phyloP scores from a whole-genome alignment of 202 grass and related monocot genomes.

The Miscanthus sacchariflorus region DNA sequence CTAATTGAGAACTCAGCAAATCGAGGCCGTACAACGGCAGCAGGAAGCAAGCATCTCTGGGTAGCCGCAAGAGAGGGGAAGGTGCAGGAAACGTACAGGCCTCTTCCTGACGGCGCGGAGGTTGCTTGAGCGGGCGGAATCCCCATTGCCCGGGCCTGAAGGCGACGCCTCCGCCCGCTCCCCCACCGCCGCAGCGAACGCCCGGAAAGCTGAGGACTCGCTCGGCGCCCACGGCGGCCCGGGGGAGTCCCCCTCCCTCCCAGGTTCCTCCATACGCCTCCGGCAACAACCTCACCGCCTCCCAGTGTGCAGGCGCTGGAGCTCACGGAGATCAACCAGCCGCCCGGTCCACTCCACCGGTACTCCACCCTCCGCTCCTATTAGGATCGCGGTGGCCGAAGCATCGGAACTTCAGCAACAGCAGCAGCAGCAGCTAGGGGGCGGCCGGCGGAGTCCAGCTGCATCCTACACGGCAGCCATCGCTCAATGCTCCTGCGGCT shows the following conservation, averaged over 20 bases:
- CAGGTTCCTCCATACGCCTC: slow-evolving; percentile 48
- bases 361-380: slow-evolving; percentile 32
- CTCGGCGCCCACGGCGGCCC: slow-evolving; percentile 54
- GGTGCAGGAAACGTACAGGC: slow-evolving; percentile 70
- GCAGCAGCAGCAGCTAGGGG: slow-evolving; percentile 54
- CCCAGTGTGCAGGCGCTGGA: slow-evolving; percentile 22
- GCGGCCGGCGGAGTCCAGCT: slow-evolving; percentile 59
- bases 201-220: slow-evolving; percentile 52
- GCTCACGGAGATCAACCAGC: slow-evolving; percentile 46
- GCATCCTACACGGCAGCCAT: slow-evolving; percentile 59
- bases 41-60: slow-evolving; percentile 56
- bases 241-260: slow-evolving; percentile 35
- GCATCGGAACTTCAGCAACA: slow-evolving; percentile 27
- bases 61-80: slow-evolving; percentile 48
- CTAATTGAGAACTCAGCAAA: slow-evolving; percentile 33
- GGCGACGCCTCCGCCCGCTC: slow-evolving; percentile 38
- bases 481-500: slow-evolving; percentile 48
- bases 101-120: slow-evolving; percentile 65
- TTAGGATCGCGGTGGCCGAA: slow-evolving; percentile 46
- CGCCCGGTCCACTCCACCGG: slow-evolving; percentile 17
- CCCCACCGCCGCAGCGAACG: slow-evolving; percentile 34
- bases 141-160: slow-evolving; percentile 36
- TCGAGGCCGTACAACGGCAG: slow-evolving; percentile 28
- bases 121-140: slow-evolving; percentile 56
- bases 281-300: slow-evolving; percentile 22